Evolutionary conservation across 2,329 filamentous ascomycete species (phyloP), one percentile per base, ranked within the genome.

Genomic region (Penicillium sp.): DNA sequence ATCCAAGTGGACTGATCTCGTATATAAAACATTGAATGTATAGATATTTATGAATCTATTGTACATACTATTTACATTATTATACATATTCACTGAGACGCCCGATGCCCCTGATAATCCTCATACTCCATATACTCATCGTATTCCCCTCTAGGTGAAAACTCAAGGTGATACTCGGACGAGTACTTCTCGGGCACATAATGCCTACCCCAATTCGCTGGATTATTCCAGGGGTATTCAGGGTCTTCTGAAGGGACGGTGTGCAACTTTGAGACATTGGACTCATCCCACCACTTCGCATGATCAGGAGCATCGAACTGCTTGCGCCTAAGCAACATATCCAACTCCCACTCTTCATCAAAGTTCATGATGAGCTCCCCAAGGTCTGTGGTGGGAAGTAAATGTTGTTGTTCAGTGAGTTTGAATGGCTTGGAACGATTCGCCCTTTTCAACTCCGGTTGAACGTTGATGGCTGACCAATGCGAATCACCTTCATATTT

Each of bases 281-380:
- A 37, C 25, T 61, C 58, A 11, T 19, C 30, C 58, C 58, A 61
- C 53, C 56, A 60, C 37, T 50, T 53, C 2, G 16, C 14, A 26
- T 56, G 45, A 10, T 48, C 56, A 11, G 33, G 35, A 8, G 50
- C 16, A 7, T 50, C 42, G 14, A 55, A 52, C 47, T 54, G 38
- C 35, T 52, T 45, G 31, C 55, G 47, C 19, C 48, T 35, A 31
- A 53, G 42, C 41, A 64, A 36, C 14, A 43, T 49, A 35, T 67
- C 65, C 28, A 67, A 49, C 37, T 66, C 61, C 46, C 57, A 45
- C 45, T 65, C 56, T 48, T 67, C 65, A 25, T 66, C 62, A 41
- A 66, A 67, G 1, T 25, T 49, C 30, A 30, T 19, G 17, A 65
- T 50, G 38, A 63, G 47, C 4, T 56, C 45, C 30, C 57, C 42